These are phyloP conservation scores for Melaleuca quinquenervia DNA, from an alignment of 345 rosid genomes.

Conservation along the genomic window DNA sequence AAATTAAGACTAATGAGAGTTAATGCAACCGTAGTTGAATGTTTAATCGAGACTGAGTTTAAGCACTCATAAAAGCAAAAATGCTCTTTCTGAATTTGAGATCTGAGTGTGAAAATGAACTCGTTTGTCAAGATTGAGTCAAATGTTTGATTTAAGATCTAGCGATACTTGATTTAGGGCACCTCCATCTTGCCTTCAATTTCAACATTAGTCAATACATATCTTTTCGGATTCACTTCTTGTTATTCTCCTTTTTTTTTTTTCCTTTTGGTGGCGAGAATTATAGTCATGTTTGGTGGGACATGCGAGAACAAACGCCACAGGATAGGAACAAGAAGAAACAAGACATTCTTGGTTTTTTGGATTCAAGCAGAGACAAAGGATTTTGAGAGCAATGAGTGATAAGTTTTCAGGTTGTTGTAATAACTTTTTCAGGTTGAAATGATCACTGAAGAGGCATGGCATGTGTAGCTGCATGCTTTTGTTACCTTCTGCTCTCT, in stretches of 20 bases:
- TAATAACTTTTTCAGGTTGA: not conserved
- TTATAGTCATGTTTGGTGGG: not conserved
- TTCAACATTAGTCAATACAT: not conserved
- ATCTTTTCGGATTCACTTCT: not conserved
- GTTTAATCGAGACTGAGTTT: not conserved
- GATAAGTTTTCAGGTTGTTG: not conserved
- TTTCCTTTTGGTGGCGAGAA: not conserved
- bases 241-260: not conserved
- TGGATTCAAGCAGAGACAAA: not conserved
- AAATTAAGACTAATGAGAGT: not conserved
- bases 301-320: not conserved
- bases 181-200: not conserved
- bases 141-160: not conserved
- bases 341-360: not conserved
- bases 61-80: not conserved
- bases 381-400: not conserved
- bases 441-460: not conserved
- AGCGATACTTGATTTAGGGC: not conserved
- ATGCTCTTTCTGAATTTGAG: not conserved
- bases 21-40: not conserved
- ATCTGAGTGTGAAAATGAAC: not conserved
- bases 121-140: not conserved
- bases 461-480: not conserved
- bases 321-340: not conserved
- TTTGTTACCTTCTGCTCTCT: not conserved